These are phyloP conservation scores for Hypericum perforatum DNA, from an alignment of 345 rosid species.

Conservation along the genomic window DNA sequence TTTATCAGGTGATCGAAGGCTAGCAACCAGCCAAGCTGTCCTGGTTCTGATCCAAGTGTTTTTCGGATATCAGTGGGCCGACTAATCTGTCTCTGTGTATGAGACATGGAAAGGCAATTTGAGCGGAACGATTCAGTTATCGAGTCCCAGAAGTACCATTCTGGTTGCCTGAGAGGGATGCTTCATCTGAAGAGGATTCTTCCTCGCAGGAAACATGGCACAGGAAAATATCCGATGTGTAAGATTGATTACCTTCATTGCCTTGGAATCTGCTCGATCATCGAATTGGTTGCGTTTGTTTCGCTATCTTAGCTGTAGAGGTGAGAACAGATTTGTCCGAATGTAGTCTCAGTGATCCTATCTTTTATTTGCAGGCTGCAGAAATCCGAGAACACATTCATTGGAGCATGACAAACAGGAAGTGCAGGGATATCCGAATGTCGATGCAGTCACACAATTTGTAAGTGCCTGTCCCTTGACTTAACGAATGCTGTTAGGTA, in stretches of 20 bases:
- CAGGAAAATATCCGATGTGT: constrained; percentile 31
- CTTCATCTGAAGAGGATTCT: constrained; percentile 33
- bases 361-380: constrained; percentile 27
- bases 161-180: constrained; percentile 50
- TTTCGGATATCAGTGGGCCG: too few species aligned
- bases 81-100: constrained; percentile 8
- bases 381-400: constrained; percentile 41
- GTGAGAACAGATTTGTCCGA: not conserved
- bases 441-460: constrained; percentile 23
- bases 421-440: constrained; percentile 18
- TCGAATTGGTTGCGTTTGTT: not conserved
- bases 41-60: too few species aligned
- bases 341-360: not conserved
- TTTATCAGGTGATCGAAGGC: too few species aligned
- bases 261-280: constrained; percentile 4
- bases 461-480: constrained; percentile 13
- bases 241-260: constrained; percentile 22
- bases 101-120: constrained; percentile 38
- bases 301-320: not conserved
- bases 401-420: constrained; percentile 24
- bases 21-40: too few species aligned
- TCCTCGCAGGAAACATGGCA: constrained; percentile 19
- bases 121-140: constrained; percentile 21
- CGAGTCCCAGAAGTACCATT: constrained; percentile 28
- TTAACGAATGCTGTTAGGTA: not conserved